Evolutionary conservation across 768 basidiomycete species (phyloP).

Genomic region (Boletus subparvulus): DNA sequence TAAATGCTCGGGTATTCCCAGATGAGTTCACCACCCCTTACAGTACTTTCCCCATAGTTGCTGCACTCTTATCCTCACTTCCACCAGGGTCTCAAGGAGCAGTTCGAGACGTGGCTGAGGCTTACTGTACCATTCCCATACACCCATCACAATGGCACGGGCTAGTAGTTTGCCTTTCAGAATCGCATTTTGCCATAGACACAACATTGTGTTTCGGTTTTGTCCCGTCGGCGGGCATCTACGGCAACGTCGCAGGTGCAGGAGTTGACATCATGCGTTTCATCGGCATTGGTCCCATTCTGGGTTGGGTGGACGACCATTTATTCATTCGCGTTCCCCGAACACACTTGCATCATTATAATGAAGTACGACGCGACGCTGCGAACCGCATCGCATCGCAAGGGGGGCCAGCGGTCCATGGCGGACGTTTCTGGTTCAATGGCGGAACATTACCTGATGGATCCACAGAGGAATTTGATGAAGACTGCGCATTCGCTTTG

Average conservation of each 20-base stretch:
- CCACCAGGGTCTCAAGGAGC: not conserved
- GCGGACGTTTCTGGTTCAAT: no score
- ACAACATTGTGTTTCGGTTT: slow-evolving; percentile 32
- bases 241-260: slow-evolving; percentile 18
- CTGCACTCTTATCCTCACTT: not conserved
- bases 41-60: not conserved
- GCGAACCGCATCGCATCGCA: no score
- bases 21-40: not conserved
- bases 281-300: slow-evolving; percentile 24
- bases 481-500: no score
- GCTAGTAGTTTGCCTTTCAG: slow-evolving; percentile 22
- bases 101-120: not conserved
- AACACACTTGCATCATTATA: fast-evolving
- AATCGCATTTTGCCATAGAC: slow-evolving; percentile 5
- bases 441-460: no score
- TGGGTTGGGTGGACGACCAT: slow-evolving; percentile 33
- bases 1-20: slow-evolving; percentile 34
- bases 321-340: slow-evolving; percentile 18
- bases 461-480: no score
- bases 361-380: not conserved
- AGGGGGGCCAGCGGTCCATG: no score
- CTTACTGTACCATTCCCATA: slow-evolving; percentile 27
- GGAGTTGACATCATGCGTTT: no score
- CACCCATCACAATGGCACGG: slow-evolving; percentile 38
- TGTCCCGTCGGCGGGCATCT: slow-evolving; percentile 20